A percentile compares a stretch with the other conserved stretches of the same genome.
These are phyloP conservation scores for Pistacia vera DNA, from an alignment of 345 rosid genomes.

Conservation along the genomic window DNA sequence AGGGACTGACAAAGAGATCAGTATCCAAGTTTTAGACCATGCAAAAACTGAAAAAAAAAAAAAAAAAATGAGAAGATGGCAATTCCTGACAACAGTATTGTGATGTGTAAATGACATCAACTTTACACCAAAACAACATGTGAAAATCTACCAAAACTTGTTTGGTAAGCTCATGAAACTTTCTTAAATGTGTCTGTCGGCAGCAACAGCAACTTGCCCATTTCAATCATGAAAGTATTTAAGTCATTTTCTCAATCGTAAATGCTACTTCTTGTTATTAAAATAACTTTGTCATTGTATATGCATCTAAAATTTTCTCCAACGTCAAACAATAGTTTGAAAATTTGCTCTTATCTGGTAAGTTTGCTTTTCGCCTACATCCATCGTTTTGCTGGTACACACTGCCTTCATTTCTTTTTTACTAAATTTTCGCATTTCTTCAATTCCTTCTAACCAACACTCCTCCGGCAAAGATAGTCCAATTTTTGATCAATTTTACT, in stretches of 20 bases:
- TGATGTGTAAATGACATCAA: constrained; percentile 3
- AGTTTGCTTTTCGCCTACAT: constrained; percentile 25
- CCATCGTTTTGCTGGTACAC: not conserved
- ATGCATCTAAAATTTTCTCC: too few relatives aligned
- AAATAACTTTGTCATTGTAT: too few relatives aligned
- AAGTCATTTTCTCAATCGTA: too few relatives aligned
- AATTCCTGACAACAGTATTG: not conserved
- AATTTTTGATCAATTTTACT: not conserved
- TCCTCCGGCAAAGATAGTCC: not conserved
- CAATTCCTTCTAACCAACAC: not conserved
- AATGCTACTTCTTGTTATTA: too few relatives aligned
- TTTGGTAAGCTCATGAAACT: too few relatives aligned
- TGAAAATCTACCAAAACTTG: too few relatives aligned
- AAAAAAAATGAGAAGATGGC: not conserved
- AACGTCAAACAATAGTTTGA: too few relatives aligned
- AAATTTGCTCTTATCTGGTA: constrained; percentile 75
- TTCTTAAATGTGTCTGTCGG: too few relatives aligned
- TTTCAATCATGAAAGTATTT: too few relatives aligned
- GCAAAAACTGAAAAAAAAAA: not conserved
- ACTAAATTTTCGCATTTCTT: not conserved
- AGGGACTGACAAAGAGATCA: not conserved
- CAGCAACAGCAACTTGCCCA: too few relatives aligned
- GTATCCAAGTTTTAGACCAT: not conserved
- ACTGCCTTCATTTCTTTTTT: not conserved
- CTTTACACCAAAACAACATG: constrained; percentile 1